Percentiles rank a stretch among this genome's conserved stretches.
Conservation (phyloP, 2,329 filamentous ascomycete genomes). For the Aureobasidium sp. region DNA sequence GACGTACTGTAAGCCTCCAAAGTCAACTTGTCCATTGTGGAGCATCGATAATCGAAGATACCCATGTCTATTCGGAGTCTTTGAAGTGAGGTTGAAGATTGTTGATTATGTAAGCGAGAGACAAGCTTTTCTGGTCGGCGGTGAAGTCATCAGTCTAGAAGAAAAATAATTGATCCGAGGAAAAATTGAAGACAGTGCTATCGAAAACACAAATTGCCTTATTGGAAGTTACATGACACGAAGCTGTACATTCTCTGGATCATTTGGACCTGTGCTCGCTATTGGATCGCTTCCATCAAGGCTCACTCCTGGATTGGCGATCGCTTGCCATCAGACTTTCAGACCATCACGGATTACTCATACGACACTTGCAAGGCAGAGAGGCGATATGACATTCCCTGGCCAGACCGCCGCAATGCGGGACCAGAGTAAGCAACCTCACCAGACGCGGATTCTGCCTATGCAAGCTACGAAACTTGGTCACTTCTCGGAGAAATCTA, state of each 20-base stretch:
- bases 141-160: constrained; percentile 1
- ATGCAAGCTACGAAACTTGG: constrained; percentile 37
- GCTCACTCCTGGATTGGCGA: background rate
- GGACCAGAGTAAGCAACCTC: background rate
- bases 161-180: background rate
- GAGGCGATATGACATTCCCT: background rate
- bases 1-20: too few species aligned
- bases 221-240: background rate
- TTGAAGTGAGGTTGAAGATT: background rate
- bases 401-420: background rate
- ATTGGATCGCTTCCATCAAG: background rate
- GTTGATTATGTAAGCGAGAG: background rate
- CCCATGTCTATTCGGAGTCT: background rate
- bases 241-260: background rate
- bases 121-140: constrained; percentile 5
- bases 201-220: background rate
- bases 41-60: background rate
- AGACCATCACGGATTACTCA: background rate
- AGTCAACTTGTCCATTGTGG: too few species aligned
- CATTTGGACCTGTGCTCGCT: background rate
- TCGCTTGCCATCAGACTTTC: background rate
- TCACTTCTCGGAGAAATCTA: constrained; percentile 25
- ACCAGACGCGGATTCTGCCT: constrained; percentile 31
- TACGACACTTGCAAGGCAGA: background rate
- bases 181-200: background rate